phyloP scores from a whole-genome alignment of 345 rosid species.

The Murraya koenigii region DNA sequence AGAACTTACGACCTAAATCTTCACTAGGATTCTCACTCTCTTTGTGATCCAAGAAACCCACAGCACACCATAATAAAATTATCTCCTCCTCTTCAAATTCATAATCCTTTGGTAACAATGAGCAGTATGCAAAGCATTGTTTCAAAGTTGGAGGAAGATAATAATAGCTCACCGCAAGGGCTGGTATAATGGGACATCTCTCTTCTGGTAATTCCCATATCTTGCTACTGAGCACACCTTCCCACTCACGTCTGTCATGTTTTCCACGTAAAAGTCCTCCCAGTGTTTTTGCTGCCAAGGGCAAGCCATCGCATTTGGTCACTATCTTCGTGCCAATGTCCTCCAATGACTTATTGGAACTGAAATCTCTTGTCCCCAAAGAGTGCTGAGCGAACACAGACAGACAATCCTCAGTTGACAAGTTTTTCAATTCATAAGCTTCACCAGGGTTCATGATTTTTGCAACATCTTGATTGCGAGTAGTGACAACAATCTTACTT shows the following conservation, averaged over 20 bases:
- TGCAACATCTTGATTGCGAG: background rate
- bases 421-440: background rate
- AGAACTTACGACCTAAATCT: background rate
- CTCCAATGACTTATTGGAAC: background rate
- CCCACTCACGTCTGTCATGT: background rate
- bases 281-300: background rate
- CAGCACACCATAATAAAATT: conserved; percentile 4
- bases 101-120: conserved; percentile 10
- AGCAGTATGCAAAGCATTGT: conserved; percentile 10
- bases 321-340: background rate
- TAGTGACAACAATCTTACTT: background rate
- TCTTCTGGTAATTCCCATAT: background rate
- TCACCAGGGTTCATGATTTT: background rate
- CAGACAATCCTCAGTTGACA: background rate
- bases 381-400: background rate
- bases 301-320: background rate
- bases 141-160: background rate
- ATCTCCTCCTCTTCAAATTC: conserved; percentile 6
- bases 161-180: background rate
- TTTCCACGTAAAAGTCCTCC: background rate
- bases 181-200: background rate
- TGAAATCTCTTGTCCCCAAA: background rate
- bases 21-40: background rate
- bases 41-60: background rate
- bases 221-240: background rate